Evolutionary conservation across 345 rosid genomes (phyloP).

Genomic region (Brassica rapa): DNA sequence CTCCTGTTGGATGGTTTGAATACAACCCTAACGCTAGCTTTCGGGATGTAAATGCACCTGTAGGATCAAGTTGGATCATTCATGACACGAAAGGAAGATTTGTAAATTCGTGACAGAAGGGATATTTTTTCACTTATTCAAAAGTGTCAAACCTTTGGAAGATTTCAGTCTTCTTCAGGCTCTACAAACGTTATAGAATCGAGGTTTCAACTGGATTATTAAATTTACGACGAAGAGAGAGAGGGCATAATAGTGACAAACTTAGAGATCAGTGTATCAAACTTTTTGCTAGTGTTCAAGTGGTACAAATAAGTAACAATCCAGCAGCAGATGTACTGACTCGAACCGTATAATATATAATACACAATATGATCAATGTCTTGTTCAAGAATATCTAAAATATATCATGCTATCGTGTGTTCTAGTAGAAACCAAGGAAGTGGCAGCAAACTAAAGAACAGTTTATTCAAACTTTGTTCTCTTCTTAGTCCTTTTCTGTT

Average conservation of each 20-base stretch:
- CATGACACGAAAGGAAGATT: not conserved
- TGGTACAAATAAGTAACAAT: not conserved
- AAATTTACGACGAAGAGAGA: not conserved
- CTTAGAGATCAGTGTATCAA: not conserved
- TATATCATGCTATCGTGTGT: not conserved
- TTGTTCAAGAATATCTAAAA: not conserved
- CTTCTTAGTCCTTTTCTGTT: not conserved
- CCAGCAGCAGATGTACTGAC: not conserved
- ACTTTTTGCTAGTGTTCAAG: not conserved
- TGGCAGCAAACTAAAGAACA: not conserved
- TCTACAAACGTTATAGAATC: not conserved
- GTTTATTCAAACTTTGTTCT: constrained; percentile 14
- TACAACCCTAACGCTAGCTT: not conserved
- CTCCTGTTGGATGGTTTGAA: too few relatives aligned
- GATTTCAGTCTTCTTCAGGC: not conserved
- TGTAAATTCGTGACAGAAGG: too few relatives aligned
- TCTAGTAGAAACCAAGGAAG: not conserved
- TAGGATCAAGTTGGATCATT: not conserved
- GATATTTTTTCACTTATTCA: too few relatives aligned
- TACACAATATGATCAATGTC: not conserved
- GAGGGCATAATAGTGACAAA: not conserved
- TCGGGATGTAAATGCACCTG: not conserved
- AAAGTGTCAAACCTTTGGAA: not conserved
- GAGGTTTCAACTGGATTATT: not conserved
- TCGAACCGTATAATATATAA: not conserved